Evolutionary conservation across 192 early-diverging fungal species (phyloP).

Genomic region (Jimgerdemannia flammicorona): DNA sequence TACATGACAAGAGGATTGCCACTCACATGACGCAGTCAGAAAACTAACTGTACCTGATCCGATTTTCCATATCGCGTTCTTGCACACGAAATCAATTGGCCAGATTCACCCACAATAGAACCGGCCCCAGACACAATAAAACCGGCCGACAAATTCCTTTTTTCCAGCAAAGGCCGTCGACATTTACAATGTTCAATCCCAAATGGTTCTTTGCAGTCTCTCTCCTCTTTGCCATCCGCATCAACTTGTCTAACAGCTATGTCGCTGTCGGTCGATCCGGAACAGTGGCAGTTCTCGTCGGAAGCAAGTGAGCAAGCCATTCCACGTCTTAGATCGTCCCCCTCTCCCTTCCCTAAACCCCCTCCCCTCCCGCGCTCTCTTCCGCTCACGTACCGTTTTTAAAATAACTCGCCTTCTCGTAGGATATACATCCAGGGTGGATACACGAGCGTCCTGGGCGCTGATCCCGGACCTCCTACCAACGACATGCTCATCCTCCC

Average conservation of each 20-base stretch:
- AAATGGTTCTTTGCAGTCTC: not conserved
- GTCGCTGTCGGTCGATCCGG: slow-evolving; percentile 7
- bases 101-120: too few species aligned
- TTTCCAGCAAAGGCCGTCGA: too few species aligned
- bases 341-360: not conserved
- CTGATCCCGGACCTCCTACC: slow-evolving; percentile 1
- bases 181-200: not conserved
- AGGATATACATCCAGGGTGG: slow-evolving; percentile 13
- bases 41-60: too few species aligned
- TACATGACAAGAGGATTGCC: too few species aligned
- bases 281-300: slow-evolving; percentile 7
- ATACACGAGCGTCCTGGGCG: slow-evolving; percentile 4
- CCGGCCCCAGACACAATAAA: too few species aligned
- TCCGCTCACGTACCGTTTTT: not conserved
- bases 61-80: too few species aligned
- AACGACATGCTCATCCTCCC: slow-evolving; percentile 16
- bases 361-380: not conserved
- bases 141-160: too few species aligned
- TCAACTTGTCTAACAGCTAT: not conserved
- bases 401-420: not conserved
- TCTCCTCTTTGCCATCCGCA: not conserved
- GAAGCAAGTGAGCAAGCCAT: slow-evolving; percentile 2
- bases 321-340: not conserved
- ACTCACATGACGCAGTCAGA: too few species aligned
- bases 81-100: too few species aligned